These are phyloP conservation scores for Globisporangium sylvaticum DNA, from an alignment of 352 stramenopile genomes.

Conservation along the genomic window DNA sequence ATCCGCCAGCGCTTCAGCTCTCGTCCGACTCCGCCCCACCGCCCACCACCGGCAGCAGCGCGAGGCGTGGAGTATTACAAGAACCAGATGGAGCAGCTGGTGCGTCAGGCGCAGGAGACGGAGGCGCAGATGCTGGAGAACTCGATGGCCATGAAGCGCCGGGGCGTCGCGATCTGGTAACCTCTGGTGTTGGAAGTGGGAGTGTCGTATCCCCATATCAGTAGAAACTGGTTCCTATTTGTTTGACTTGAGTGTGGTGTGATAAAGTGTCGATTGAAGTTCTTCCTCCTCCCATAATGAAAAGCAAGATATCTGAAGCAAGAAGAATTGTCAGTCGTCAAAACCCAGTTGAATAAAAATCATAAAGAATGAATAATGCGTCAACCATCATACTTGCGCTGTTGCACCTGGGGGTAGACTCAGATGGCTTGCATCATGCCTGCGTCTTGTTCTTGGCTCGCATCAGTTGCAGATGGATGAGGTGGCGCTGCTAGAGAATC, in stretches of 20 bases:
- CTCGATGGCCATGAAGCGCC: slow-evolving; percentile 43
- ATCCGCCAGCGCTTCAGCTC: slow-evolving; percentile 10
- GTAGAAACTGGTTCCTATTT: background rate
- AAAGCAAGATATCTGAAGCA: background rate
- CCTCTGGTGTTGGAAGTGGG: background rate
- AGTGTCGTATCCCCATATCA: background rate
- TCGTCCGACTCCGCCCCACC: slow-evolving; percentile 3
- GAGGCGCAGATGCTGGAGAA: slow-evolving; percentile 67
- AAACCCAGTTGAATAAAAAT: background rate
- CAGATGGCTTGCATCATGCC: background rate
- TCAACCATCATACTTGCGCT: background rate
- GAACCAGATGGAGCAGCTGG: slow-evolving; percentile 64
- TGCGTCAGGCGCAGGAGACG: slow-evolving; percentile 63
- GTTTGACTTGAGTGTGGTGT: background rate
- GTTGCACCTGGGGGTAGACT: background rate
- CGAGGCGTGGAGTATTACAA: slow-evolving; percentile 44
- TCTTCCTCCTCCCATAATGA: background rate
- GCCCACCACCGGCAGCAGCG: background rate
- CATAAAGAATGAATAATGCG: background rate
- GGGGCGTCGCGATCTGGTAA: slow-evolving; percentile 32
- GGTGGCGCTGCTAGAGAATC: background rate
- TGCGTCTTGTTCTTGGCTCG: background rate
- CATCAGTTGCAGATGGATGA: background rate
- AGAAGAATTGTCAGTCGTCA: background rate
- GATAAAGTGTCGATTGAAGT: background rate